Evolutionary conservation across 2,329 filamentous ascomycete species (phyloP), one percentile per base, ranked within the genome.

Genomic region (Fusarium sp.): DNA sequence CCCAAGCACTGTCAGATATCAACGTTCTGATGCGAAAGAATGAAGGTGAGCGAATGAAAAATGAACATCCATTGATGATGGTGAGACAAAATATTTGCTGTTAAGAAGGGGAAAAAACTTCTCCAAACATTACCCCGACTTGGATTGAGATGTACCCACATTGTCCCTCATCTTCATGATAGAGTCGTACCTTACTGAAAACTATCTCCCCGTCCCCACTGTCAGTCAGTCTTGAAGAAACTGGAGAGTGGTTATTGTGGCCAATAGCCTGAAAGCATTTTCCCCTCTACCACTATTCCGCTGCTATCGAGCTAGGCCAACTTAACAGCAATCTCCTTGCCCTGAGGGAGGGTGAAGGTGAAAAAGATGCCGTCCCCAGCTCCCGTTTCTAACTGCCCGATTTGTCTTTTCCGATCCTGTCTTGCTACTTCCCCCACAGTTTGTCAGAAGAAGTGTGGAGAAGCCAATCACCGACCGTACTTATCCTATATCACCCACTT

Each of bases 401-500:
- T 70, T 70, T 49, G 68, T 65, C 63, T 23, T 40, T 45, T 59
- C 57, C 63, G 59, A 70, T 62, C 66, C 66, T 56, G 40, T 51
- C 42, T 52, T 40, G 42, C 38, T 50, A 38, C 58, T 60, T 64
- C 59, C 60, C 67, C 71, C 71, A 71, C 67, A 72, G 60, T 72
- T 71, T 72, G 67, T 65, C 64, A 57, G 63, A 65, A 40, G 34
- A 36, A 71, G 71, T 73, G 72, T 73, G 72, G 72, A 71, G 72
- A 65, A 60, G 60, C 72, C 72, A 74, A 74, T 74, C 69, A 73
- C 38, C 38, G 53, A 33, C 45, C 30, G 37, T 31, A 28, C 28
- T 53, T 46, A 47, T 47, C 20, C 47, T 47, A 51, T 60, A 49
- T 50, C 47, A 33, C 26, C 47, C 34, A 50, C 47, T 26, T 53